These are phyloP conservation scores for Citrus australasica DNA, from an alignment of 345 rosid genomes.

Conservation along the genomic window DNA sequence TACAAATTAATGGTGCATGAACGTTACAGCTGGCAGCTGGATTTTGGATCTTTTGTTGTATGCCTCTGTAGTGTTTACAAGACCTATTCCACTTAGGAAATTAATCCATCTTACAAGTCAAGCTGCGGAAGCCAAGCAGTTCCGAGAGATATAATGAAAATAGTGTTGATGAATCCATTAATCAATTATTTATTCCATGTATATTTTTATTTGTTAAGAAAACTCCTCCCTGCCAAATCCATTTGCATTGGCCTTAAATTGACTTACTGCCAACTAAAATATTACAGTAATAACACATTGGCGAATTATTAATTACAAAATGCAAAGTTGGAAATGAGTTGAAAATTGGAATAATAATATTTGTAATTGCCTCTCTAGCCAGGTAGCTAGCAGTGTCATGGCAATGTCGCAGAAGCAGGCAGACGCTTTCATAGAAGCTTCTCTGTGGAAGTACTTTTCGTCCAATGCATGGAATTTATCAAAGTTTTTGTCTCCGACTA, in stretches of 20 bases:
- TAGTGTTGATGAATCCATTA: no score
- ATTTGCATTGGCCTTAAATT: no score
- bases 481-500: not conserved
- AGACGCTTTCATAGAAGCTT: not conserved
- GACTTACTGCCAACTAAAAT: no score
- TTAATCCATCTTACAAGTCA: not conserved
- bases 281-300: no score
- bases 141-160: no score
- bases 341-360: no score
- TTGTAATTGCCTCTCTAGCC: no score
- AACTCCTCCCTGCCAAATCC: not conserved
- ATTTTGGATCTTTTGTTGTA: not conserved
- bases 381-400: no score
- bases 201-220: not conserved
- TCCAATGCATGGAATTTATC: constrained; percentile 1
- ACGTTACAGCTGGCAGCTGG: not conserved
- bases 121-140: not conserved
- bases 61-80: no score
- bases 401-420: not conserved
- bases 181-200: not conserved
- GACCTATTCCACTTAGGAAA: no score
- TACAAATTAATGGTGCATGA: not conserved
- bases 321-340: no score
- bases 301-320: no score
- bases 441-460: not conserved